Conservation (phyloP, 1,284 basidiomycete species). For the Phylloporus sp. region DNA sequence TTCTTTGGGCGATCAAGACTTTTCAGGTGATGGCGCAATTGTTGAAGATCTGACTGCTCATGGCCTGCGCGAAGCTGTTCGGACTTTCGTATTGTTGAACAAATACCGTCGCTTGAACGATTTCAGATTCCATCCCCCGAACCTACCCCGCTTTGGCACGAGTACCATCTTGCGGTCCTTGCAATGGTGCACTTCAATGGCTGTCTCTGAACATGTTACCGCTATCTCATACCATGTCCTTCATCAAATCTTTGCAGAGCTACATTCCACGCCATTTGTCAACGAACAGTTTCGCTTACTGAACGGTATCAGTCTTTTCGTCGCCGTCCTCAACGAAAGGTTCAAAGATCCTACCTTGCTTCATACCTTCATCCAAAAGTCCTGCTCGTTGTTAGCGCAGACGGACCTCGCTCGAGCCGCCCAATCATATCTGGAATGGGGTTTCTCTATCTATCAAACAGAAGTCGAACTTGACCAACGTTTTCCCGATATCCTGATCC, state of each 20-base stretch:
- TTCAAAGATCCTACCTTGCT: slow-evolving; percentile 69
- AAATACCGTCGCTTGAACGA: slow-evolving; percentile 56
- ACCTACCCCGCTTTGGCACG: slow-evolving; percentile 64
- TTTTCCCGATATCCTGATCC: slow-evolving; percentile 72
- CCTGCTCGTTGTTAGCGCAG: slow-evolving; percentile 71
- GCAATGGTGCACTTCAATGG: slow-evolving; percentile 59
- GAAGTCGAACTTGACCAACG: slow-evolving; percentile 52
- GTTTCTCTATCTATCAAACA: slow-evolving; percentile 60
- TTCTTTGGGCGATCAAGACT: slow-evolving; percentile 68
- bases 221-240: slow-evolving; percentile 80
- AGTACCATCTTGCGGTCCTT: slow-evolving; percentile 62
- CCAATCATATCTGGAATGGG: slow-evolving; percentile 82
- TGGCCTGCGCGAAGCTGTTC: slow-evolving; percentile 43
- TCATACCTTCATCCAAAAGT: slow-evolving; percentile 73
- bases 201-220: slow-evolving; percentile 49
- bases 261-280: slow-evolving; percentile 78
- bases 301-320: slow-evolving; percentile 77
- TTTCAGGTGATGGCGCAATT: slow-evolving; percentile 55
- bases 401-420: slow-evolving; percentile 73
- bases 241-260: slow-evolving; percentile 73
- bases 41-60: slow-evolving; percentile 48
- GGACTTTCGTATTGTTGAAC: slow-evolving; percentile 58
- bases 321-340: slow-evolving; percentile 63
- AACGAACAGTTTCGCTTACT: slow-evolving; percentile 86
- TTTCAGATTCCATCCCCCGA: slow-evolving; percentile 65